Base-by-base conservation (phyloP, 345 rosid species). In the Salix arbutifolia region DNA sequence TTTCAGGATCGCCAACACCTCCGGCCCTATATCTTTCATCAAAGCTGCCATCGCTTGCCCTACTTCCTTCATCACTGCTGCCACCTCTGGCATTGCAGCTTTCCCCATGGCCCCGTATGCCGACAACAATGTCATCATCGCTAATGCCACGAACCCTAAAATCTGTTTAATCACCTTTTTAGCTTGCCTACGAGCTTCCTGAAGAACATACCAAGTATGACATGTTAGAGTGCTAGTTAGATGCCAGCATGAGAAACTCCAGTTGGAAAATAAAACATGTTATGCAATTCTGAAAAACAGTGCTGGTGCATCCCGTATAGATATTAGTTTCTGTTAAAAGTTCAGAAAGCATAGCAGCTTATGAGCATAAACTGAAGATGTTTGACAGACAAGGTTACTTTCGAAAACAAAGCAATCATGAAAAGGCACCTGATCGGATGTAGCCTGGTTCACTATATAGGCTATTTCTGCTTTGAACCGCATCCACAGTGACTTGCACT, bases 161-260 rank as follows among this genome's bases (percentile, higher is more conserved):
- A 21, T 10, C n/a, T 19, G 1, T 10, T 53, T 21, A 53, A 92
- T 90, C 38, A 88, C 88, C 97, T 92, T 89, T 58, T 89, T 88
- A 79, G 78, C 86, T 67, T 83, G 82, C 79, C 83, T 87, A 84
- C 87, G 82, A 79, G 94, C 94, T 86, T 92, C 93, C 97, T 92
- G 88, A 68, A 28, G 77, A 67, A 26, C 35, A 21, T 37, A 82
- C 77, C 28, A 70, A 33, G 40, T 16, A 78, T 38, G 28, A 50
- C 67, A 67, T 19, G 25, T 56, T 8, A 81, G 73, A 69, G 53
- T 26, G 35, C 62, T 53, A 53, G 61, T 53, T 21, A 53, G 61
- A 52, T 52, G 19, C 60, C 23, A 52, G 21, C 56, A 7, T 19
- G 3, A 52, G 60, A 52, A 52, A 52, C n/a, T 52, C 19, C 23